phyloP scores from a whole-genome alignment of 257 asterid genomes.

The Solanum etuberosum region DNA sequence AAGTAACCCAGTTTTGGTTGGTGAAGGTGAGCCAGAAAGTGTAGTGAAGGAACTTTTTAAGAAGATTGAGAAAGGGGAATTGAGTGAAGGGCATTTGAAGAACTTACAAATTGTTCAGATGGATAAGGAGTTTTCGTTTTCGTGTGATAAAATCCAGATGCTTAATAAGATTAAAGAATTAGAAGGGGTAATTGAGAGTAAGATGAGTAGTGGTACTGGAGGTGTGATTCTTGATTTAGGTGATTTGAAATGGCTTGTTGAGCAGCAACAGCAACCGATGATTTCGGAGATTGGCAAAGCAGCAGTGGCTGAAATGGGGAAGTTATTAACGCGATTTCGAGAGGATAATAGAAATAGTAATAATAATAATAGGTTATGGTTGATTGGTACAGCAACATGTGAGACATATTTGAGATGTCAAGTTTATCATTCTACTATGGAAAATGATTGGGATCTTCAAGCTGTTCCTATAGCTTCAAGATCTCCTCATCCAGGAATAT shows the following conservation, averaged over 20 bases:
- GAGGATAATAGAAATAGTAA: background rate
- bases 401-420: conserved; percentile 95
- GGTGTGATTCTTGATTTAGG: conserved; percentile 85
- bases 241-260: conserved; percentile 91
- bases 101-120: conserved; percentile 41
- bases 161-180: conserved; percentile 46
- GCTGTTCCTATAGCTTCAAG: conserved; percentile 80
- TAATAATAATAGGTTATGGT: conserved; percentile 36
- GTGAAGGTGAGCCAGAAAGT: conserved; percentile 64
- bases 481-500: conserved; percentile 61
- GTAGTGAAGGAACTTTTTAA: conserved; percentile 55
- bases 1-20: conserved; percentile 75
- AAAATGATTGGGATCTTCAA: conserved; percentile 92
- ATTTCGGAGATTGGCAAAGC: conserved; percentile 50
- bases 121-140: conserved; percentile 31
- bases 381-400: conserved; percentile 91
- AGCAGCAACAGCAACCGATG: conserved; percentile 43
- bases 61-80: conserved; percentile 41
- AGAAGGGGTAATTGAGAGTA: conserved; percentile 38
- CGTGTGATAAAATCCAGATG: conserved; percentile 26
- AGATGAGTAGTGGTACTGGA: conserved; percentile 18
- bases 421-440: conserved; percentile 91
- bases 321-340: conserved; percentile 28
- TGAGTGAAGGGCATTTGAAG: conserved; percentile 27
- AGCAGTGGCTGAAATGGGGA: conserved; percentile 59